A percentile compares a stretch with the other conserved stretches of the same genome.
Evolutionary conservation across 2,329 filamentous ascomycete genomes (phyloP).

Genomic region (Fusarium sp.): DNA sequence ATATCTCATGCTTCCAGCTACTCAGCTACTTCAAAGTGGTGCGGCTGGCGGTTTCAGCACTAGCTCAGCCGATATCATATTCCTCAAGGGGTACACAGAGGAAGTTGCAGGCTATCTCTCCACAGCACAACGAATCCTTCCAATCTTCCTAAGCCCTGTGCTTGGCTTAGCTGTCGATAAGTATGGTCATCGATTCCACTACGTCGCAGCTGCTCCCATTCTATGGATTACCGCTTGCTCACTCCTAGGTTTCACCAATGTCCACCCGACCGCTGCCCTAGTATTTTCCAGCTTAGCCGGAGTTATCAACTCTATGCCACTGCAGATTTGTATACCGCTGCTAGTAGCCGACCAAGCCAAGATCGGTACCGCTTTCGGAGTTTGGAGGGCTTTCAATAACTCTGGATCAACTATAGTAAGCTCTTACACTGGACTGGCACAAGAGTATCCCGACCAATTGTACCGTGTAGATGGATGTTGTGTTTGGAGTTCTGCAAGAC

Average conservation of each 20-base stretch:
- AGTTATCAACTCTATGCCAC: slow-evolving; percentile 39
- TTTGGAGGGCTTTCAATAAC: slow-evolving; percentile 41
- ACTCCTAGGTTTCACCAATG: slow-evolving; percentile 36
- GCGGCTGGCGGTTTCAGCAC: slow-evolving; percentile 34
- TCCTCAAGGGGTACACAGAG: slow-evolving; percentile 39
- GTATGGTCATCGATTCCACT: slow-evolving; percentile 41
- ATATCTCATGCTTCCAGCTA: slow-evolving; percentile 40
- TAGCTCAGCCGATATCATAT: slow-evolving; percentile 39
- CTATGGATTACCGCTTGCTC: slow-evolving; percentile 36
- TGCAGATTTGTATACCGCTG: slow-evolving; percentile 40
- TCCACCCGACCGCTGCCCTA: slow-evolving; percentile 34
- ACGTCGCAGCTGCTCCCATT: slow-evolving; percentile 36
- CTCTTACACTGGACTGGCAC: not conserved
- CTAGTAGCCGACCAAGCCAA: slow-evolving; percentile 40
- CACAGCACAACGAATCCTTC: slow-evolving; percentile 34
- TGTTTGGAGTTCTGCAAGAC: slow-evolving; percentile 38
- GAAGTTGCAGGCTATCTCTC: slow-evolving; percentile 36
- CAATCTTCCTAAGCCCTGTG: slow-evolving; percentile 32
- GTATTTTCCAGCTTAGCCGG: slow-evolving; percentile 34
- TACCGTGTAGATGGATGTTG: slow-evolving; percentile 37
- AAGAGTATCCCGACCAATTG: not conserved
- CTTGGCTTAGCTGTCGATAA: slow-evolving; percentile 34
- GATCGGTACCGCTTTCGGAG: slow-evolving; percentile 39
- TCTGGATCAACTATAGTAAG: slow-evolving; percentile 40
- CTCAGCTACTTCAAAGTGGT: slow-evolving; percentile 39